These are phyloP conservation scores for Chaetomiaceae sp. DNA, from an alignment of 2,329 filamentous ascomycete genomes.

Conservation along the genomic window DNA sequence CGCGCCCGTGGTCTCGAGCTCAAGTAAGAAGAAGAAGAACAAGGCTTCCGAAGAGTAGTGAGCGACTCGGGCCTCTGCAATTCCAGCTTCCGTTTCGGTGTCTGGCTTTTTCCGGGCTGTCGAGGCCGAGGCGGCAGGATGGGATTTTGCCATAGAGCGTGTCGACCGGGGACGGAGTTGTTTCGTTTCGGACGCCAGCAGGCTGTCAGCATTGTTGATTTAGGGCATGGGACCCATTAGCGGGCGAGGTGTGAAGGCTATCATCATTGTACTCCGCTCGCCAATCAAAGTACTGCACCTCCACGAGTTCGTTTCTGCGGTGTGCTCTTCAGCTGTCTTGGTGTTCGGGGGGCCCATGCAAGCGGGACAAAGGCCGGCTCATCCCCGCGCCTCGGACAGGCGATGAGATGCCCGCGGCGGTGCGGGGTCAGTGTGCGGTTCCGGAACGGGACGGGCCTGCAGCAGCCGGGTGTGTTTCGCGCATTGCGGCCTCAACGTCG, in stretches of 20 bases:
- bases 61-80: constrained; percentile 4
- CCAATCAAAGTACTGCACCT: constrained; percentile 7
- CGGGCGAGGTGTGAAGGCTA: background rate
- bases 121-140: constrained; percentile 12
- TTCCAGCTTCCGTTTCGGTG: constrained; percentile 1
- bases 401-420: no score
- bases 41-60: constrained; percentile 21
- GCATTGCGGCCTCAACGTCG: no score
- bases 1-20: constrained; percentile 36
- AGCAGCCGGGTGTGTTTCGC: no score
- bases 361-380: no score
- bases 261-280: background rate
- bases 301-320: background rate
- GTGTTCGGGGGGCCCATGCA: no score
- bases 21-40: constrained; percentile 65
- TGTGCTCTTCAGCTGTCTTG: no score
- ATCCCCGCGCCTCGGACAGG: no score
- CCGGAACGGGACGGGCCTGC: no score
- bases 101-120: constrained; percentile 13
- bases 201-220: background rate
- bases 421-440: no score
- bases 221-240: background rate
- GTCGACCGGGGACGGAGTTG: constrained; percentile 3
- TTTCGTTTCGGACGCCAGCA: background rate
- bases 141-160: constrained; percentile 13